Evolutionary conservation across 2,329 filamentous ascomycete genomes (phyloP).

Genomic region (Colletotrichum sp.): DNA sequence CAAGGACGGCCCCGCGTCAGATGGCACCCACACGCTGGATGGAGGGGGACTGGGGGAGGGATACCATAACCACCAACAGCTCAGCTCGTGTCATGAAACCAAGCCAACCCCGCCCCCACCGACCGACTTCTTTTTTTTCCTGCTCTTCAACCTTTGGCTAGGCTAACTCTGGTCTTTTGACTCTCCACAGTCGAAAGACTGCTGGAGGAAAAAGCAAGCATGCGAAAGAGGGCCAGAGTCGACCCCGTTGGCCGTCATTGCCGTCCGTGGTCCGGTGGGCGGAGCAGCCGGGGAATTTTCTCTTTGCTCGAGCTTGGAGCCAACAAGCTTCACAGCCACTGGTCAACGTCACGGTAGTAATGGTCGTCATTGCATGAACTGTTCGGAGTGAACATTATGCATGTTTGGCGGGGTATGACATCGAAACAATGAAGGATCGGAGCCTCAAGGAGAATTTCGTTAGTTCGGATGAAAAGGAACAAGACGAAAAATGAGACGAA

Average conservation of each 20-base stretch:
- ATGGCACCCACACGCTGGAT: not conserved
- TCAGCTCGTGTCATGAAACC: conserved; percentile 11
- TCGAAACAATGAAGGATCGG: not conserved
- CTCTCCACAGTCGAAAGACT: not conserved
- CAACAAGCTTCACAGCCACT: not conserved
- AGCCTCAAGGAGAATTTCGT: not conserved
- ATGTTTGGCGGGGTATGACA: conserved; percentile 5
- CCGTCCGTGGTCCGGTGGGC: not conserved
- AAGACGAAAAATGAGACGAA: not conserved
- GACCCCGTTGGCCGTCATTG: not conserved
- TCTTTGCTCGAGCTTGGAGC: not conserved
- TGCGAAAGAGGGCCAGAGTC: not conserved
- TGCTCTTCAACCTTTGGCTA: not conserved
- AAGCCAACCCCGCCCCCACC: conserved; percentile 2
- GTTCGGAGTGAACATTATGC: not conserved
- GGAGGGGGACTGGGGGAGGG: not conserved
- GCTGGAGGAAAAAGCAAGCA: not conserved
- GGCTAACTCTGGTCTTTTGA: not conserved
- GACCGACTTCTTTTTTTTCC: not conserved
- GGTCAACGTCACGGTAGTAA: not conserved
- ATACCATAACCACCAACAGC: not conserved
- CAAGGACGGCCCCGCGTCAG: not conserved
- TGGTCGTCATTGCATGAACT: not conserved
- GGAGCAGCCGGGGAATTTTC: not conserved
- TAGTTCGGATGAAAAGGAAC: conserved; percentile 1